Conservation (phyloP, 805 yeast species). For the Saccharomycopsis schoenii region DNA sequence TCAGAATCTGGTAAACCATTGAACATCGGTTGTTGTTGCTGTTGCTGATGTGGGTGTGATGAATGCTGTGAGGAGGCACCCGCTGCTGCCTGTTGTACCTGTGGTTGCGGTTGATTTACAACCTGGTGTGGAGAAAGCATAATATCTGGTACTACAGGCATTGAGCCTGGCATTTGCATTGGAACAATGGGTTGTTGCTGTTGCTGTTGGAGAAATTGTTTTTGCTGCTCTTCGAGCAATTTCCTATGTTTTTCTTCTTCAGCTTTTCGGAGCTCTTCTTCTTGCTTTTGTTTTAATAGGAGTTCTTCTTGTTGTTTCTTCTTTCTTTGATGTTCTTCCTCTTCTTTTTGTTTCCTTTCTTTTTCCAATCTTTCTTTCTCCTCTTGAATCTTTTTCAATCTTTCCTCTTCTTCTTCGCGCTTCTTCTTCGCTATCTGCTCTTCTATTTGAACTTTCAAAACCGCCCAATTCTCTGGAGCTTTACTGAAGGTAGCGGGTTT, state of each 20-base stretch:
- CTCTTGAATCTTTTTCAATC: conserved; percentile 5
- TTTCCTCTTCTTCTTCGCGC: background rate
- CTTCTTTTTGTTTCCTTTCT: conserved; percentile 3
- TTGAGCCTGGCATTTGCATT: conserved; percentile 1
- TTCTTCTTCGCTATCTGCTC: conserved; percentile 8
- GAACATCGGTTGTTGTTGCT: conserved; percentile 1
- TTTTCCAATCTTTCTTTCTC: conserved; percentile 18
- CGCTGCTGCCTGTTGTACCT: background rate
- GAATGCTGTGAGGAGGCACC: background rate
- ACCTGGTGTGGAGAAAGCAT: background rate
- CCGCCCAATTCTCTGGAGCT: conserved; percentile 17
- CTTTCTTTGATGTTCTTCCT: conserved; percentile 3
- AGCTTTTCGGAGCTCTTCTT: conserved; percentile 2
- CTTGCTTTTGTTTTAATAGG: background rate
- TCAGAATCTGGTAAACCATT: background rate
- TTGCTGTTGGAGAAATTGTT: conserved; percentile 9
- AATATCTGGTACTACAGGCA: background rate
- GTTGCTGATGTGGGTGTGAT: background rate
- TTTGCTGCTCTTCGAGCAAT: conserved; percentile 1
- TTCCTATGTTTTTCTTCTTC: conserved; percentile 1
- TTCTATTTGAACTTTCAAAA: background rate
- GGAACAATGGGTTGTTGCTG: conserved; percentile 10
- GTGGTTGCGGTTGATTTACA: background rate
- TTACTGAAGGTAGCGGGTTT: conserved; percentile 10
- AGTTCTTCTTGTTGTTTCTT: conserved; percentile 2